Evolutionary conservation across 352 stramenopile genomes (phyloP).

Genomic region (Blastocystis sp.): DNA sequence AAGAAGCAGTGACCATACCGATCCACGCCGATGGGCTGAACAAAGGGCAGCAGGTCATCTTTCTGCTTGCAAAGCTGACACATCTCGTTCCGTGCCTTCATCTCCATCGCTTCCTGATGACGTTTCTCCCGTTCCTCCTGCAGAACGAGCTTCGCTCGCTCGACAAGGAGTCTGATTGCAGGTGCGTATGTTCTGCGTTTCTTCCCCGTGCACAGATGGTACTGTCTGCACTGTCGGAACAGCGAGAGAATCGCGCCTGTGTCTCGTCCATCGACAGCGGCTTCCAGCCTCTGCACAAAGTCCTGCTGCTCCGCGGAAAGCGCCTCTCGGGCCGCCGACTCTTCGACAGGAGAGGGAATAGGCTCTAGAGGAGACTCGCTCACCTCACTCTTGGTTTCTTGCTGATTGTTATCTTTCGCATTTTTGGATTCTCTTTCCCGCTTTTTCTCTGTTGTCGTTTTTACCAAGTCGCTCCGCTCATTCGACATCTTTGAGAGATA

Average conservation of each 20-base stretch:
- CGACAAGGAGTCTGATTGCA: background rate
- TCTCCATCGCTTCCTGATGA: background rate
- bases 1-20: background rate
- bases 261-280: background rate
- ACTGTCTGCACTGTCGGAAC: background rate
- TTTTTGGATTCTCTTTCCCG: background rate
- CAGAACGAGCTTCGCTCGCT: background rate
- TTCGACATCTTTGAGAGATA: background rate
- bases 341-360: background rate
- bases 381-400: background rate
- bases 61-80: background rate
- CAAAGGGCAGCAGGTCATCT: background rate
- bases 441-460: background rate
- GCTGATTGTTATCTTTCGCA: background rate
- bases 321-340: background rate
- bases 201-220: background rate
- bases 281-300: background rate
- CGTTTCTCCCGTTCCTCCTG: background rate
- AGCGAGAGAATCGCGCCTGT: background rate
- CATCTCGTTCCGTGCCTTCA: background rate
- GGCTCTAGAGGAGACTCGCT: background rate
- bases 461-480: background rate
- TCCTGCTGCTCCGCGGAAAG: background rate
- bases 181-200: background rate
- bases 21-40: background rate